A percentile compares a stretch with the other conserved stretches of the same genome.
Conservation (phyloP, 768 basidiomycete species). For the Panellus pusillus region DNA sequence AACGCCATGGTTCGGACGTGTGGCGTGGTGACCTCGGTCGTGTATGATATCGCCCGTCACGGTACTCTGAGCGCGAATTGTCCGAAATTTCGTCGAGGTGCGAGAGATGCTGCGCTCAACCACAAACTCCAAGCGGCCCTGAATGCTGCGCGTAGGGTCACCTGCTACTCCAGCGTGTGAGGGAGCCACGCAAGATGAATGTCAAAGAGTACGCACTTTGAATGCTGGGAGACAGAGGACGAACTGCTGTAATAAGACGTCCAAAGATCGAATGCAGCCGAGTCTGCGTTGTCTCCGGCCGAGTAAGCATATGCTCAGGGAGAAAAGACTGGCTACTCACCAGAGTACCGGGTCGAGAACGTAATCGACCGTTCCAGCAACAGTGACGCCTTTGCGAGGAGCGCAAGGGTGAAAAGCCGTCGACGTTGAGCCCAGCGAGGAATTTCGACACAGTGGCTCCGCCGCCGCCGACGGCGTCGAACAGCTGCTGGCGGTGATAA, state of each 20-base stretch:
- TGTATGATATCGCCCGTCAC: background rate
- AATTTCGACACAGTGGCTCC: constrained; percentile 31
- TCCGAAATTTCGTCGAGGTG: constrained; percentile 6
- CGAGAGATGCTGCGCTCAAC: constrained; percentile 1
- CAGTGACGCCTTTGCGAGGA: constrained; percentile 33
- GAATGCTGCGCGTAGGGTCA: no score
- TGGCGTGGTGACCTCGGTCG: constrained; percentile 8
- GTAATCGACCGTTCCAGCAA: constrained; percentile 33
- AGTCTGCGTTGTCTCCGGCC: constrained; percentile 5
- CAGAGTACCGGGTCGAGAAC: constrained; percentile 17
- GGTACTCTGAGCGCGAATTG: background rate
- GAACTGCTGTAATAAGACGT: constrained; percentile 28
- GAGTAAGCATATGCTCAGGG: background rate
- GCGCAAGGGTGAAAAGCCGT: constrained; percentile 27
- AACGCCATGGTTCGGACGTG: background rate
- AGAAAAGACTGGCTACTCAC: constrained; percentile 1
- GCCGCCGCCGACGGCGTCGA: constrained; percentile 14
- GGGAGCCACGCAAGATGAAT: background rate
- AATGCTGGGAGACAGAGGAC: constrained; percentile 16
- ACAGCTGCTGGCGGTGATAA: background rate
- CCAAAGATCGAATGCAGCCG: constrained; percentile 1
- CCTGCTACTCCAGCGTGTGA: background rate
- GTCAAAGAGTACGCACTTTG: background rate
- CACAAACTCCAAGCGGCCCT: background rate
- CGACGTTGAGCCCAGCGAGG: constrained; percentile 25